phyloP scores from a whole-genome alignment of 306 rosid genomes.

The Coriaria nepalensis region DNA sequence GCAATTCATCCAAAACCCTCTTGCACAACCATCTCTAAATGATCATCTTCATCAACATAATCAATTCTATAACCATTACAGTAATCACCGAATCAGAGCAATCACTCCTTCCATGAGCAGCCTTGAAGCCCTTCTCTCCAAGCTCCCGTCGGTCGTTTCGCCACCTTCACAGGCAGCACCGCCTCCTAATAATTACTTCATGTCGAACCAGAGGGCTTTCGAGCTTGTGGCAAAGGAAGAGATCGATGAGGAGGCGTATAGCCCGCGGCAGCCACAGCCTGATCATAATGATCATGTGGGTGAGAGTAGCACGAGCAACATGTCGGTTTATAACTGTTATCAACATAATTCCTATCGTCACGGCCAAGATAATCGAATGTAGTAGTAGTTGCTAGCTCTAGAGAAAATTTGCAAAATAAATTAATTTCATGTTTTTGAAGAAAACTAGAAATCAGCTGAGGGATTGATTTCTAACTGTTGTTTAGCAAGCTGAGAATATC shows the following conservation, averaged over 20 bases:
- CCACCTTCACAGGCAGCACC: slow-evolving; percentile 8
- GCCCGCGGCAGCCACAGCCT: slow-evolving; percentile 15
- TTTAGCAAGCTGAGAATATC: too few species aligned
- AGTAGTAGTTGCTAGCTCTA: too few species aligned
- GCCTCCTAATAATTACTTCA: slow-evolving; percentile 9
- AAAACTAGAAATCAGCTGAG: too few species aligned
- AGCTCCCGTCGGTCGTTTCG: slow-evolving; percentile 57
- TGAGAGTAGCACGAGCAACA: slow-evolving; percentile 11
- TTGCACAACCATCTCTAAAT: slow-evolving; percentile 11
- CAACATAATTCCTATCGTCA: background rate
- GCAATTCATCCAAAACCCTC: slow-evolving; percentile 26
- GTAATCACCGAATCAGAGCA: slow-evolving; percentile 19
- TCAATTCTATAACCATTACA: slow-evolving; percentile 22
- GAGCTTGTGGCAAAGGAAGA: slow-evolving; percentile 47
- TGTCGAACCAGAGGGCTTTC: slow-evolving; percentile 23
- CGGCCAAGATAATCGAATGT: too few species aligned
- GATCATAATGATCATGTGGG: slow-evolving; percentile 33
- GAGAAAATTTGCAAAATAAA: too few species aligned
- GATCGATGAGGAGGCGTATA: slow-evolving; percentile 33
- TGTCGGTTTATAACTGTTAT: slow-evolving; percentile 1
- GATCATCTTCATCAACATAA: slow-evolving; percentile 1
- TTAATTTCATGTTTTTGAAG: too few species aligned
- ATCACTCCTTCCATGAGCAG: slow-evolving; percentile 69
- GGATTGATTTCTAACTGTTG: too few species aligned
- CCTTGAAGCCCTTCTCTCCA: slow-evolving; percentile 57